Evolutionary conservation across 805 yeast species (phyloP).

Genomic region (Saccharomycopsis schoenii): DNA sequence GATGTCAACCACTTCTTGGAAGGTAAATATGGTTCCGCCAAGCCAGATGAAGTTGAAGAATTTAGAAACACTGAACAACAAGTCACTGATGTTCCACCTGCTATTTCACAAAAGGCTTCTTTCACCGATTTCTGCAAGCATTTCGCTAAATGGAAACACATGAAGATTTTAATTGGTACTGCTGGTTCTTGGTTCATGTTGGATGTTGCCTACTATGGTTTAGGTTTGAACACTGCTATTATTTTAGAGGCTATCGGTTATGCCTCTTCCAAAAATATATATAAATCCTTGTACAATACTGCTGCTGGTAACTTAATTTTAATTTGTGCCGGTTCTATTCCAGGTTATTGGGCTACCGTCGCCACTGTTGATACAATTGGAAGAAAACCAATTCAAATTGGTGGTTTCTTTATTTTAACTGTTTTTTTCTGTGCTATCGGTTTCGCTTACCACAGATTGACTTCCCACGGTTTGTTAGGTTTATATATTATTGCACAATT

Average conservation of each 20-base stretch:
- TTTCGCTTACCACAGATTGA: conserved; percentile 67
- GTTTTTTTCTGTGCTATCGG: conserved; percentile 70
- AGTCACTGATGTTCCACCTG: conserved; percentile 33
- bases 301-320: conserved; percentile 90
- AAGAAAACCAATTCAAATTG: conserved; percentile 72
- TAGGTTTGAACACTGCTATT: conserved; percentile 71
- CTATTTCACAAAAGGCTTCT: conserved; percentile 61
- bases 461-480: conserved; percentile 60
- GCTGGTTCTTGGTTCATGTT: conserved; percentile 87
- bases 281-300: conserved; percentile 58
- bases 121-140: conserved; percentile 61
- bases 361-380: conserved; percentile 76
- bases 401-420: conserved; percentile 67
- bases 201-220: conserved; percentile 87
- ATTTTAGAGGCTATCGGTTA: conserved; percentile 79
- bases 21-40: conserved; percentile 45
- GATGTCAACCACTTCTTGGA: conserved; percentile 42
- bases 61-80: conserved; percentile 35
- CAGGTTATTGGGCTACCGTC: conserved; percentile 85
- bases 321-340: conserved; percentile 90
- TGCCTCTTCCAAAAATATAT: conserved; percentile 62
- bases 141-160: conserved; percentile 79
- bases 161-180: conserved; percentile 76
- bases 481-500: conserved; percentile 74
- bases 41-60: conserved; percentile 32